Conservation (phyloP, 2,329 filamentous ascomycete genomes). For the Fusarium sp. region DNA sequence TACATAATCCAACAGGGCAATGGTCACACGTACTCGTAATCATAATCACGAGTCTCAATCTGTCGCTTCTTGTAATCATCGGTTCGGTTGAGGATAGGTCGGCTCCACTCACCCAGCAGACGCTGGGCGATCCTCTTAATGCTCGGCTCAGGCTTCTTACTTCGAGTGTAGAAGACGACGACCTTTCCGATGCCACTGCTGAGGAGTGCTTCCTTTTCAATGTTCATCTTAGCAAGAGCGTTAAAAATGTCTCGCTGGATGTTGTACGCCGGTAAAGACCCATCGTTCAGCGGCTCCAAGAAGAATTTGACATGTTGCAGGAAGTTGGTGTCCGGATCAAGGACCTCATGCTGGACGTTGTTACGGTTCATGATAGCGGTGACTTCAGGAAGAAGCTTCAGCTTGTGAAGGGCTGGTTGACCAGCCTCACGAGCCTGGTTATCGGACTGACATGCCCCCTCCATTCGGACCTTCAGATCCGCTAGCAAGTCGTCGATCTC, state of each 20-base stretch:
- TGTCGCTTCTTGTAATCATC: conserved; percentile 93
- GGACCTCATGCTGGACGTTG: conserved; percentile 83
- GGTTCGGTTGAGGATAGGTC: conserved; percentile 91
- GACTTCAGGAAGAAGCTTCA: conserved; percentile 93
- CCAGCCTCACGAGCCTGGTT: conserved; percentile 82
- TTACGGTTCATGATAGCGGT: conserved; percentile 89
- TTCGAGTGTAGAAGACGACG: conserved; percentile 96
- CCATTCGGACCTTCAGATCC: conserved; percentile 89
- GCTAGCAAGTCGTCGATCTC: conserved; percentile 92
- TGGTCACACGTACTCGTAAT: conserved; percentile 65
- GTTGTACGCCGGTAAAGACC: conserved; percentile 93
- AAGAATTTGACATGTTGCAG: conserved; percentile 97
- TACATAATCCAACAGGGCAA: not conserved
- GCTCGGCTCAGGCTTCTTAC: conserved; percentile 84
- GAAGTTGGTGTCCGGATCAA: conserved; percentile 95
- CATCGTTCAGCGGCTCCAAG: conserved; percentile 93
- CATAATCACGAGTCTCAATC: conserved; percentile 72
- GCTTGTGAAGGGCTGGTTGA: conserved; percentile 88
- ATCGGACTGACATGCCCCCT: conserved; percentile 87
- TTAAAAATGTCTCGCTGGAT: conserved; percentile 96
- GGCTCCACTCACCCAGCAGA: conserved; percentile 94
- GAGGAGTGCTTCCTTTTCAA: conserved; percentile 89
- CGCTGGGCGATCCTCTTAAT: conserved; percentile 96
- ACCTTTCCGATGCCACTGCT: conserved; percentile 97
- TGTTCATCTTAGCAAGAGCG: conserved; percentile 81